Evolutionary conservation across 192 early-diverging fungal genomes (phyloP).

Genomic region (Backusella westeae): DNA sequence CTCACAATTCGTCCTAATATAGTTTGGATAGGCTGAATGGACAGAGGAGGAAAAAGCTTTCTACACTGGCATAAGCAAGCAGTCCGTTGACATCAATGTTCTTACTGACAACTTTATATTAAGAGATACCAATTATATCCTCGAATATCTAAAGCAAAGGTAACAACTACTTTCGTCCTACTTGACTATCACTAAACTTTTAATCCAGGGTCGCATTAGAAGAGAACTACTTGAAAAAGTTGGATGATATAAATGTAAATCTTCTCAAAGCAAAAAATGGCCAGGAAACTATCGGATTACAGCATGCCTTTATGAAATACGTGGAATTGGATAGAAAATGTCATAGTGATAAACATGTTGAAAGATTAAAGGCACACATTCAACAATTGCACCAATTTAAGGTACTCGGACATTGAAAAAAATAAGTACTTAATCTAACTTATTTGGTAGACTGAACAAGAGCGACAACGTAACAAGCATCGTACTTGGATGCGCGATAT

Average conservation of each 20-base stretch:
- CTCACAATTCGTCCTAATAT: neutral
- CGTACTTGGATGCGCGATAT: slow-evolving; percentile 4
- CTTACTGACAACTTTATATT: neutral
- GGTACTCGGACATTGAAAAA: slow-evolving; percentile 1
- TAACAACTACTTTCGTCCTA: neutral
- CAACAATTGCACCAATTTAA: slow-evolving; percentile 15
- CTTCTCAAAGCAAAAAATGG: neutral
- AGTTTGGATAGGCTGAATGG: neutral
- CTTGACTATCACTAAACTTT: neutral
- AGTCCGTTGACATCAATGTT: neutral
- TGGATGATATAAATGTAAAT: neutral
- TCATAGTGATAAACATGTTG: slow-evolving; percentile 7
- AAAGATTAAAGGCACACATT: slow-evolving; percentile 12
- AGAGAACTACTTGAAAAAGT: neutral
- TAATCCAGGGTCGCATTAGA: neutral
- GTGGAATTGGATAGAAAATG: slow-evolving; percentile 7
- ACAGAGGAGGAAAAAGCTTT: neutral
- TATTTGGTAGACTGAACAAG: slow-evolving; percentile 16
- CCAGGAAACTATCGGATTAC: neutral
- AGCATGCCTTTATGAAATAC: slow-evolving; percentile 1
- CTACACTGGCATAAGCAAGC: neutral
- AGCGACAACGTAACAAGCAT: slow-evolving; percentile 7
- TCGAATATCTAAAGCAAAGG: slow-evolving; percentile 12
- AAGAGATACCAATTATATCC: neutral
- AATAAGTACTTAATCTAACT: neutral